Evolutionary conservation across 1,139 yeast species (phyloP).

Genomic region (Blastobotrys malaysiensis): DNA sequence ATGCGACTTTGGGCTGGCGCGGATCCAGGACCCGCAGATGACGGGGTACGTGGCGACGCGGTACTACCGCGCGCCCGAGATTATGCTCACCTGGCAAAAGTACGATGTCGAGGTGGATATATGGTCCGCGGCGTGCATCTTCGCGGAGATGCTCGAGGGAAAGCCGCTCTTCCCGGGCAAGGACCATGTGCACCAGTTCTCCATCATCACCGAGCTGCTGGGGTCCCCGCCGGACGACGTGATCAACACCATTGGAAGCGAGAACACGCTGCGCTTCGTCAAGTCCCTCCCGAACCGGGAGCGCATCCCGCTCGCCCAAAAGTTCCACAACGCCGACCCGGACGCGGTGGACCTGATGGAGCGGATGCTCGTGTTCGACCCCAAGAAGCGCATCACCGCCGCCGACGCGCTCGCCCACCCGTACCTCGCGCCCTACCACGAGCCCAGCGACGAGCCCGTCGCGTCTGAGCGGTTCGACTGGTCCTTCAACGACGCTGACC

Average conservation of each 20-base stretch:
- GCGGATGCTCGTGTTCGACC: conserved; percentile 90
- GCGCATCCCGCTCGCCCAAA: conserved; percentile 77
- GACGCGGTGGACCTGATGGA: conserved; percentile 83
- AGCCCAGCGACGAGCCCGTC: conserved; percentile 94
- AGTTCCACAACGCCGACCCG: conserved; percentile 84
- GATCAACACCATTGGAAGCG: conserved; percentile 91
- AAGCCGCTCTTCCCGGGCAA: conserved; percentile 97
- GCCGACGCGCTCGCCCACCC: conserved; percentile 87
- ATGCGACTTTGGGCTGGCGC: conserved; percentile 94
- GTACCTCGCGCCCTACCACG: conserved; percentile 95
- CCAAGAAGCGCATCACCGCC: conserved; percentile 89
- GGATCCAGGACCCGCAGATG: conserved; percentile 98
- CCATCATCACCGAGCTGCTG: conserved; percentile 88
- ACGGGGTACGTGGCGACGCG: conserved; percentile 97
- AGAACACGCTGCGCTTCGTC: conserved; percentile 89
- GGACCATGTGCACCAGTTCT: conserved; percentile 97
- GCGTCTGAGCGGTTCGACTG: conserved; percentile 94
- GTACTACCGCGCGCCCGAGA: conserved; percentile 97
- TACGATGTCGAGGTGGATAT: conserved; percentile 98
- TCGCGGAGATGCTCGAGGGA: conserved; percentile 99
- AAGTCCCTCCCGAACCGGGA: conserved; percentile 90
- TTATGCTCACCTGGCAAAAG: conserved; percentile 99
- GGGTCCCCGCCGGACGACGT: conserved; percentile 98
- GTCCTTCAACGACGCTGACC: conserved; percentile 97
- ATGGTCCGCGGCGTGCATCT: conserved; percentile 99